Percentiles rank a stretch among this genome's conserved stretches.
These are phyloP conservation scores for Fomitiporia mediterranea DNA, from an alignment of 1,284 basidiomycete genomes.

Conservation along the genomic window DNA sequence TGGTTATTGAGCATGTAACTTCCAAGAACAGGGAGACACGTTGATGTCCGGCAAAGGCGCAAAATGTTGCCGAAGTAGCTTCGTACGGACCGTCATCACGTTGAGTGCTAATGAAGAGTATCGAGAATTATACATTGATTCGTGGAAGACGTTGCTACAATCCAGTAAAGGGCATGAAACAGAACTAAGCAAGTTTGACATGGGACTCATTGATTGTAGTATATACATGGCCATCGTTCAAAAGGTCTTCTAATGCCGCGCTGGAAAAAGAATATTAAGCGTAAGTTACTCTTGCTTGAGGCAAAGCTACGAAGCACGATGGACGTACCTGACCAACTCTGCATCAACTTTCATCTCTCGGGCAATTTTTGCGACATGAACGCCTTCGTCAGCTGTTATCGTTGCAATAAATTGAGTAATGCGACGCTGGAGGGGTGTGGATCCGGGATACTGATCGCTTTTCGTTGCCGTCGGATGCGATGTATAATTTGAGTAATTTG, in stretches of 20 bases:
- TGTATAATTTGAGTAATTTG: constrained; percentile 31
- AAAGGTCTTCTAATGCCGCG: constrained; percentile 46
- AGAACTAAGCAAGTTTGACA: constrained; percentile 22
- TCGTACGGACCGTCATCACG: no score
- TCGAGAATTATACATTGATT: no score
- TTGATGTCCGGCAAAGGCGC: no score
- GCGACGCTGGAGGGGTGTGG: constrained; percentile 41
- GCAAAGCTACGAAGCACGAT: background rate
- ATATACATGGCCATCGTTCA: constrained; percentile 53
- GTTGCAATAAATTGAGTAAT: constrained; percentile 45
- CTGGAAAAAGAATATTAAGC: constrained; percentile 27
- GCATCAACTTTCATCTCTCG: constrained; percentile 30
- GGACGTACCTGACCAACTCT: constrained; percentile 36
- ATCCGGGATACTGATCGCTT: constrained; percentile 34
- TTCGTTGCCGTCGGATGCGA: constrained; percentile 24
- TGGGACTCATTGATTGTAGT: constrained; percentile 49
- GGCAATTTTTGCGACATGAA: constrained; percentile 45
- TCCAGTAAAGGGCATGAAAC: no score
- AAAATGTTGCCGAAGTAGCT: no score
- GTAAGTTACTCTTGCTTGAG: no score
- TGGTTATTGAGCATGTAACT: no score
- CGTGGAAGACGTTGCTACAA: no score
- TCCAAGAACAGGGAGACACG: no score
- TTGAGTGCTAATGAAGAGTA: no score
- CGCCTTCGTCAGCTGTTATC: constrained; percentile 40